These are phyloP conservation scores for Tetracladium setigerum DNA, from an alignment of 495 filamentous ascomycete species.

Conservation along the genomic window DNA sequence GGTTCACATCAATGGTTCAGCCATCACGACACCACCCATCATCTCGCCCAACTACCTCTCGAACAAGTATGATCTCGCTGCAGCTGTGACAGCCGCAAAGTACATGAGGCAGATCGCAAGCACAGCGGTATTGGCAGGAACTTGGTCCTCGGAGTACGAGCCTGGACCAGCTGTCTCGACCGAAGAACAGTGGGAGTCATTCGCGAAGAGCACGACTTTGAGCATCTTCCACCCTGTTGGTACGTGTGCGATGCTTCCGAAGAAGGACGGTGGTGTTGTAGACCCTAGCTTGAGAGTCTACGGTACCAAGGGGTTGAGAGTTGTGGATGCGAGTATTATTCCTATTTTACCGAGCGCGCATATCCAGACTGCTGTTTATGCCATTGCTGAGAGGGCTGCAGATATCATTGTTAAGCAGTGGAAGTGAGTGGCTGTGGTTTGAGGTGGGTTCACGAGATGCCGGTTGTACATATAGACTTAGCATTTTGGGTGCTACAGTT, in stretches of 20 bases:
- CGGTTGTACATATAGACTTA: too few relatives aligned
- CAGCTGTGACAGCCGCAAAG: slow-evolving; percentile 33
- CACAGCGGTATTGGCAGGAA: slow-evolving; percentile 26
- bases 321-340: slow-evolving; percentile 51
- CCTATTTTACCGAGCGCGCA: slow-evolving; percentile 37
- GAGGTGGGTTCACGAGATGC: too few relatives aligned
- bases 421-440: neutral
- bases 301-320: slow-evolving; percentile 36
- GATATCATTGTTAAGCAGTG: slow-evolving; percentile 39
- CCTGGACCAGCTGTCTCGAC: slow-evolving; percentile 16
- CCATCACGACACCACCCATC: slow-evolving; percentile 13
- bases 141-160: slow-evolving; percentile 29
- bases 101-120: slow-evolving; percentile 33
- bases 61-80: slow-evolving; percentile 42
- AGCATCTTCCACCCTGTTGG: slow-evolving; percentile 32
- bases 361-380: slow-evolving; percentile 44
- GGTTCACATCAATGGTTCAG: slow-evolving; percentile 36
- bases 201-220: slow-evolving; percentile 20
- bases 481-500: too few relatives aligned
- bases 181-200: slow-evolving; percentile 27
- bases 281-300: slow-evolving; percentile 45
- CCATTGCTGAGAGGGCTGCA: slow-evolving; percentile 46
- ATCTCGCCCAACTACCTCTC: slow-evolving; percentile 51
- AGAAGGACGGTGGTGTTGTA: slow-evolving; percentile 33
- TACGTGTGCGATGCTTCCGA: slow-evolving; percentile 28